Conservation (phyloP, 495 filamentous ascomycete species). For the Lindgomyces ingoldianus region DNA sequence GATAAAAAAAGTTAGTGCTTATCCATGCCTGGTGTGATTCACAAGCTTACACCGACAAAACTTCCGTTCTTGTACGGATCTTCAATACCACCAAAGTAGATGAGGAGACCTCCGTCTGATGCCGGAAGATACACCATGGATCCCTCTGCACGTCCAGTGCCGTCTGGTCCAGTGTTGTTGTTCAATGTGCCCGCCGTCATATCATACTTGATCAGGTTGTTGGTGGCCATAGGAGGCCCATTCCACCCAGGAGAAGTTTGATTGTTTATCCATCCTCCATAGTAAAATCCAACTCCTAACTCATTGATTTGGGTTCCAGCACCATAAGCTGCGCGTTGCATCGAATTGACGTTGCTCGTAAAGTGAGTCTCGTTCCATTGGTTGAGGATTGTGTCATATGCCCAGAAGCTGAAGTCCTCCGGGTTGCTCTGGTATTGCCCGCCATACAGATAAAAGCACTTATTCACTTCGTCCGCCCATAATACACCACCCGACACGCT, state of each 20-base stretch:
- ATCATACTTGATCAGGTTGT: constrained; percentile 49
- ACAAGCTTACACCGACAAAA: constrained; percentile 30
- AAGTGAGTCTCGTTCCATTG: constrained; percentile 46
- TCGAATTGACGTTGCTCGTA: constrained; percentile 24
- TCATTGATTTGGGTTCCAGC: constrained; percentile 44
- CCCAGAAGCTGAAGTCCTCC: constrained; percentile 45
- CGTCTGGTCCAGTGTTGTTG: constrained; percentile 52
- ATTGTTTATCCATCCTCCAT: constrained; percentile 55
- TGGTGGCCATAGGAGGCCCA: constrained; percentile 46
- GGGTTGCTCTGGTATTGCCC: constrained; percentile 51
- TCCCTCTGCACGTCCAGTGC: constrained; percentile 48
- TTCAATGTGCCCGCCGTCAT: constrained; percentile 48
- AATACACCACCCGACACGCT: constrained; percentile 50
- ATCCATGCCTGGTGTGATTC: background rate
- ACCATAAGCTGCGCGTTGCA: constrained; percentile 44
- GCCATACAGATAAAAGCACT: constrained; percentile 55
- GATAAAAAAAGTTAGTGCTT: constrained; percentile 11
- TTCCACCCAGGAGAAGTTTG: constrained; percentile 50
- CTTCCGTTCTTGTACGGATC: constrained; percentile 39
- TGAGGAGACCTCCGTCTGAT: constrained; percentile 54
- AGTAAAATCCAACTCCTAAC: constrained; percentile 47
- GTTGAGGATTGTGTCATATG: constrained; percentile 51
- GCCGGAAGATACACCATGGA: constrained; percentile 54
- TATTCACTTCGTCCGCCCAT: constrained; percentile 57
- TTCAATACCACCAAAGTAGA: constrained; percentile 56